A percentile compares a stretch with the other conserved stretches of the same genome.
Conservation (phyloP, 257 asterid genomes). For the Vinca minor region DNA sequence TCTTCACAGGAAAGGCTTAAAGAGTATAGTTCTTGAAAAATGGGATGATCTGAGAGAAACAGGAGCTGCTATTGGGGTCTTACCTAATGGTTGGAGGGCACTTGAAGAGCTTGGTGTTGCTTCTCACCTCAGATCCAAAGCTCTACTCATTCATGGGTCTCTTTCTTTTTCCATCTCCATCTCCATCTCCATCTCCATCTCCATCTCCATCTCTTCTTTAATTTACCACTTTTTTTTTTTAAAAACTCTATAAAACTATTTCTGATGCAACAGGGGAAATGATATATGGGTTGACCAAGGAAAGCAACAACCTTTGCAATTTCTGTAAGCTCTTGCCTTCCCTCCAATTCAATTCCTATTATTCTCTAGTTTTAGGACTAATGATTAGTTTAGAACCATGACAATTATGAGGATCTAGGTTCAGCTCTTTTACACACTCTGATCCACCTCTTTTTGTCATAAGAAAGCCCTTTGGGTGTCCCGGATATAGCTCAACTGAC, state of each 20-base stretch:
- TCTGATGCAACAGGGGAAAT: slow-evolving; percentile 18
- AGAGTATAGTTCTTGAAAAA: slow-evolving; percentile 26
- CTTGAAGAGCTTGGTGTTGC: slow-evolving; percentile 36
- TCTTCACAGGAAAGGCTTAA: slow-evolving; percentile 34
- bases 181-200: too few relatives aligned
- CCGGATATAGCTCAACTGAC: too few relatives aligned
- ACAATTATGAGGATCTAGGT: not conserved
- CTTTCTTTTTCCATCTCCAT: too few relatives aligned
- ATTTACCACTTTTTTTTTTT: too few relatives aligned
- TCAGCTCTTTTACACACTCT: not conserved
- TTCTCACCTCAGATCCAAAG: slow-evolving; percentile 19
- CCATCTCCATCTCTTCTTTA: too few relatives aligned
- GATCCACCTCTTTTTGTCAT: not conserved
- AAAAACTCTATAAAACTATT: too few relatives aligned
- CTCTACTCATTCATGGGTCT: slow-evolving; percentile 23
- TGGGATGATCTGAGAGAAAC: slow-evolving; percentile 19
- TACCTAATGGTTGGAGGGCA: slow-evolving; percentile 37
- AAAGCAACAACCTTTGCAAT: slow-evolving; percentile 8
- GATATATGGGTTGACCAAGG: slow-evolving; percentile 22
- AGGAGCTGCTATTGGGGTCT: slow-evolving; percentile 32
- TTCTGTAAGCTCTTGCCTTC: slow-evolving; percentile 21
- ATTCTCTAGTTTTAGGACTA: not conserved
- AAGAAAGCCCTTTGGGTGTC: too few relatives aligned
- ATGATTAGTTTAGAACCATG: not conserved
- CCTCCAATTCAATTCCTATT: not conserved